Evolutionary conservation across 1,139 yeast genomes (phyloP), one percentile per base, ranked within the genome.

Genomic region (Nakaseomyces delphensis): DNA sequence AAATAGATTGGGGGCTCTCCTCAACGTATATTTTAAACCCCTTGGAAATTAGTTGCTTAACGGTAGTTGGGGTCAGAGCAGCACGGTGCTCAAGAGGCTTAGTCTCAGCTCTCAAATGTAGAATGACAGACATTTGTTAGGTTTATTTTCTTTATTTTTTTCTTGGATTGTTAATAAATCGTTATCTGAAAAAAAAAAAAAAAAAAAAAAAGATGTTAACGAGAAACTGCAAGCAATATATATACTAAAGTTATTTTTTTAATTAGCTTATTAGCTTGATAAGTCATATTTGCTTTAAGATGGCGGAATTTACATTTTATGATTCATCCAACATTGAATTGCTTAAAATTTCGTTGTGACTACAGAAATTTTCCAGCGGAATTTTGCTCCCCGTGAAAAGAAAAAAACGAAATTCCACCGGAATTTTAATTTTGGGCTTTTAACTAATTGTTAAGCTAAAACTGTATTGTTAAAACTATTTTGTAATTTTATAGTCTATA

Each of bases 51-150:
- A 91, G 73, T 56, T 80, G 75, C 68, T 85, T 83, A 56, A 95
- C 81, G 40, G 96, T 84, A 38, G 85, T 67, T 29, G 98, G 98
- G 7, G 98, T 87, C 57, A 91, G 74, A 40, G 96, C 96, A 31
- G 97, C 95, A 70, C 98, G 83, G 52, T 94, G 95, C 70, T 91
- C 98, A 58, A 87, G 71, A 31, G 96, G 95, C 77, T 91, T 91
- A 59, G 94, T 84, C 66, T 91, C 98, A 33, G 96, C 96, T 71
- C 98, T 83, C 49, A 91, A 73, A 55, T 83, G 93, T 54, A 79
- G 74, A 42, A 73, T 76, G 41, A 80, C 83, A 40, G 62, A 28
- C 56, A 51, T 48, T 13, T 16, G n/a, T 14, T 19, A 28, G 5
- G 29, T 7, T 9, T 25, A 10, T 15, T 13, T n/a, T 1, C 11